Base-by-base conservation (phyloP, 2,329 filamentous ascomycete genomes). In the Paramyrothecium roridum region DNA sequence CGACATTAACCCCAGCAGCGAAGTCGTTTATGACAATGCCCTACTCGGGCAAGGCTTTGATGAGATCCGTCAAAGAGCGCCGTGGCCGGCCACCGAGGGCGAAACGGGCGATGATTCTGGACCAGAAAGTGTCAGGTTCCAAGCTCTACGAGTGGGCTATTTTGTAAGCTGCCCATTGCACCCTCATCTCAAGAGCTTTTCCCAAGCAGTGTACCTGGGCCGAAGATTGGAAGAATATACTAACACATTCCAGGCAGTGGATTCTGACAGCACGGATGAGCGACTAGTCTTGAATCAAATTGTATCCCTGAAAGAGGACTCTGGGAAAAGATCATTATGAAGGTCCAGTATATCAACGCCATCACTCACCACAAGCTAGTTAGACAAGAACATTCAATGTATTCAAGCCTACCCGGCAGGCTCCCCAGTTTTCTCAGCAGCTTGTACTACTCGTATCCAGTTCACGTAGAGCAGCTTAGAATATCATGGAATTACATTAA, bases 111-210 rank as follows among this genome's bases (percentile, higher is more conserved):
- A 80, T 12, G 82, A 80, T 60, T 79, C 78, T 12, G 88, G 87
- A 1, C 83, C 84, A 21, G 90, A 91, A 73, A 88, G 81, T 53
- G 87, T 97, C 8, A 81, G 93, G 50, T 98, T 98, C 81, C 93
- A 98, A 79, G 93, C 86, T 2, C 86, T 96, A 80, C 83, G 93
- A 21, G 89, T 93, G 47, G 93, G 88, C 10, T 96, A 96, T 69
- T 95, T 95, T 75, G 80, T 82, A 58, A 78, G 80, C 76, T 3
- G 7, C 22, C 6, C 22, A n/a, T n/a, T n/a, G n/a, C n/a, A n/a
- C n/a, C n/a, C n/a, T n/a, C n/a, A n/a, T n/a, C n/a, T n/a, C n/a
- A n/a, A n/a, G n/a, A n/a, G n/a, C n/a, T n/a, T n/a, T n/a, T n/a
- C n/a, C n/a, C n/a, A n/a, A n/a, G n/a, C n/a, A n/a, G n/a, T n/a